Conservation (phyloP, 2,329 filamentous ascomycete species). For the Periconia digitata region DNA sequence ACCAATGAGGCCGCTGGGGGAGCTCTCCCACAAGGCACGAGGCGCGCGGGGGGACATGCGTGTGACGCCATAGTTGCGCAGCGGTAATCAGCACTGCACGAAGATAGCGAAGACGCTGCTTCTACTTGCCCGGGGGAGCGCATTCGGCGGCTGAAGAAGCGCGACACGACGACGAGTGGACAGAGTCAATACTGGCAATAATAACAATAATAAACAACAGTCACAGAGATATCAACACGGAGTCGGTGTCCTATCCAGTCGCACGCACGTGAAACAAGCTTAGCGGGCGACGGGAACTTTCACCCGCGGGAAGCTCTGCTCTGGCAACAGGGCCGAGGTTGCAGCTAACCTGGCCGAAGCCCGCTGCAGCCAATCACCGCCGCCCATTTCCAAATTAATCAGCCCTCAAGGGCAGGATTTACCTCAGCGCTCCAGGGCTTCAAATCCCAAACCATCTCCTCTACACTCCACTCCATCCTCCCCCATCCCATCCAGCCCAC, state of each 20-base stretch:
- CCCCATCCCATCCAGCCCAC: slow-evolving; percentile 41
- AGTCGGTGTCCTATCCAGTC: slow-evolving; percentile 17
- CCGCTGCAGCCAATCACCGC: slow-evolving; percentile 32
- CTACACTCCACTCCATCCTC: slow-evolving; percentile 43
- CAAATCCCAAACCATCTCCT: slow-evolving; percentile 20
- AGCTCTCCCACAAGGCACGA: not conserved
- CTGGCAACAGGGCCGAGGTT: slow-evolving; percentile 26
- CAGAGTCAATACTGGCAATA: not conserved
- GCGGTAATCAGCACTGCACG: no score
- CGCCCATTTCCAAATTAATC: slow-evolving; percentile 35
- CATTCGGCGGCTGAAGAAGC: not conserved
- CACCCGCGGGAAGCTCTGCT: slow-evolving; percentile 16
- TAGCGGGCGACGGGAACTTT: slow-evolving; percentile 32
- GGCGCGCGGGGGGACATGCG: no score
- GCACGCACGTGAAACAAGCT: slow-evolving; percentile 28
- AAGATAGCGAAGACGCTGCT: not conserved
- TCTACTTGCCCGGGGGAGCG: not conserved
- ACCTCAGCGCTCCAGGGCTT: slow-evolving; percentile 32
- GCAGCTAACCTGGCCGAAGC: slow-evolving; percentile 20
- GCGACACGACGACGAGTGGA: not conserved
- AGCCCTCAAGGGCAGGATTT: slow-evolving; percentile 25
- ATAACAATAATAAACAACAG: not conserved
- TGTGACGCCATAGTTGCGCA: not conserved
- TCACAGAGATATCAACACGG: no score
- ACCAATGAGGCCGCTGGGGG: not conserved